phyloP scores from a whole-genome alignment of 1,284 basidiomycete genomes.

The Leccinum griseonigrum region DNA sequence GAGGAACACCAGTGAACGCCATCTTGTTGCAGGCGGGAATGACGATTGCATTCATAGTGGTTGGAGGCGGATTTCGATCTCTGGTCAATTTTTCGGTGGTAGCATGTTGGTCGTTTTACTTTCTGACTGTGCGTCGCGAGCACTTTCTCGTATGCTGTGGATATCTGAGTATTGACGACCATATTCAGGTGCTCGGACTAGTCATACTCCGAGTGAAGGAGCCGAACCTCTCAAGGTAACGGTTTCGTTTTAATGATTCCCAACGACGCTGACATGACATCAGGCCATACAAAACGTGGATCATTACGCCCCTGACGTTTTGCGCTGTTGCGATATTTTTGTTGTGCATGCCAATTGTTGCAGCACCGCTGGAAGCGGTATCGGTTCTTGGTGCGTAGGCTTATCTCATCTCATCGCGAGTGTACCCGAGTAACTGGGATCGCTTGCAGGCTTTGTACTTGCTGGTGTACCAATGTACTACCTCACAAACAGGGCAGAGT shows the following conservation, averaged over 20 bases:
- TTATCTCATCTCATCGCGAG: background rate
- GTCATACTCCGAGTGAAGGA: slow-evolving; percentile 90
- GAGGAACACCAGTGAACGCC: slow-evolving; percentile 85
- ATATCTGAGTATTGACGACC: slow-evolving; percentile 1
- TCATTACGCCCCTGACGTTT: slow-evolving; percentile 88
- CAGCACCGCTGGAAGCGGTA: slow-evolving; percentile 86
- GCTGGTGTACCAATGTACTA: slow-evolving; percentile 86
- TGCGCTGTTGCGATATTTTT: slow-evolving; percentile 92
- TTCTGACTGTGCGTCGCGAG: slow-evolving; percentile 69
- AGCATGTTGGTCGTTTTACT: slow-evolving; percentile 89
- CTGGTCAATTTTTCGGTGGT: slow-evolving; percentile 89
- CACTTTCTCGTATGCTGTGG: background rate
- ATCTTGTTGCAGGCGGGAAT: slow-evolving; percentile 74
- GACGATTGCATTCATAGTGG: slow-evolving; percentile 72
- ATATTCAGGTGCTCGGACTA: slow-evolving; percentile 73
- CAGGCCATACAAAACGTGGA: slow-evolving; percentile 90
- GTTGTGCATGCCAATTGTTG: slow-evolving; percentile 92
- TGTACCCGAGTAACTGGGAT: slow-evolving; percentile 1
- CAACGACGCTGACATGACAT: slow-evolving; percentile 1
- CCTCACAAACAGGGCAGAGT: slow-evolving; percentile 59
- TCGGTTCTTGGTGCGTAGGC: slow-evolving; percentile 73
- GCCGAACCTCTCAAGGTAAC: slow-evolving; percentile 78
- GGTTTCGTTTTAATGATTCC: slow-evolving; percentile 8
- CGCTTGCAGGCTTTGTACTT: slow-evolving; percentile 57
- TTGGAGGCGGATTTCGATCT: slow-evolving; percentile 87